Conservation (phyloP, 345 rosid species). For the Dimocarpus longan region DNA sequence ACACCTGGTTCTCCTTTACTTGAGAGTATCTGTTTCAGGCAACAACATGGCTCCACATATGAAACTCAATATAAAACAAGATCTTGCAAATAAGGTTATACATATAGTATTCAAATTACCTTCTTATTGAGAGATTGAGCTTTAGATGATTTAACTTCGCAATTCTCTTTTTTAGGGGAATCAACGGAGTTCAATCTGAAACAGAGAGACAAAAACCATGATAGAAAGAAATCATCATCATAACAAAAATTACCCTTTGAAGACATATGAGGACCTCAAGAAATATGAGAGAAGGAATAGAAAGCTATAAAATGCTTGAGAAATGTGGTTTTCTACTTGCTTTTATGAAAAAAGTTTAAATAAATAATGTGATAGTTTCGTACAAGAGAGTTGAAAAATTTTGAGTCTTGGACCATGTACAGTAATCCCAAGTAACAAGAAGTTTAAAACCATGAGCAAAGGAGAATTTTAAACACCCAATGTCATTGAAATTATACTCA, state of each 20-base stretch:
- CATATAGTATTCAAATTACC: constrained; percentile 25
- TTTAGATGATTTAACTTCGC: constrained; percentile 28
- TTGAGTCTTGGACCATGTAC: neutral
- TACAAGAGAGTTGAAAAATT: neutral
- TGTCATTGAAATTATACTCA: neutral
- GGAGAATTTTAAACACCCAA: neutral
- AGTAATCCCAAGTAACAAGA: neutral
- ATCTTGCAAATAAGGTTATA: neutral
- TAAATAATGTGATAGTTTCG: neutral
- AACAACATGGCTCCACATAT: constrained; percentile 9
- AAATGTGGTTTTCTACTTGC: neutral
- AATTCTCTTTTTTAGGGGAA: constrained; percentile 32
- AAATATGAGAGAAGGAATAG: neutral
- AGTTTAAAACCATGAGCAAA: neutral
- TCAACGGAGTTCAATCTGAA: constrained; percentile 34
- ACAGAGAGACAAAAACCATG: constrained; percentile 1
- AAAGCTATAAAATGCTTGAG: neutral
- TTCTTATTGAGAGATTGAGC: constrained; percentile 33
- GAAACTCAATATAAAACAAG: neutral
- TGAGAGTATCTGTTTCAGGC: constrained; percentile 20
- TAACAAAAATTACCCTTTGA: neutral
- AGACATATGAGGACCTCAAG: neutral
- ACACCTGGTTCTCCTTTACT: constrained; percentile 19
- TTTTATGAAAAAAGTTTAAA: neutral
- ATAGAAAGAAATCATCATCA: constrained; percentile 11